Conservation (phyloP, 164 flowering plant genomes). For the Sedum album region DNA sequence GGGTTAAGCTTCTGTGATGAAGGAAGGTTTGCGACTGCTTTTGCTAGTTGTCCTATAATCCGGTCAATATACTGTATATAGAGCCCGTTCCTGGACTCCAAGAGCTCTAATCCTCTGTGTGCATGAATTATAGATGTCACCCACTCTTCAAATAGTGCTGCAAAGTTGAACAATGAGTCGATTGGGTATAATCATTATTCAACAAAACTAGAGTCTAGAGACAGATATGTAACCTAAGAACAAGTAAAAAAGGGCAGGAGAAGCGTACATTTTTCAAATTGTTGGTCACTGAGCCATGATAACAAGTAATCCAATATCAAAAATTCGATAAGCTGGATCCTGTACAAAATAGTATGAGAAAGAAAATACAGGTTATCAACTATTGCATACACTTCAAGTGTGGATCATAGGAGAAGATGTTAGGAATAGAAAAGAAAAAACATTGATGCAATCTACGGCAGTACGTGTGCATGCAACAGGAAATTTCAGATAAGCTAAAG, state of each 20-base stretch:
- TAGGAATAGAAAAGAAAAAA: background rate
- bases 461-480: background rate
- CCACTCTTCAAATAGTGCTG: conserved; percentile 80
- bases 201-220: background rate
- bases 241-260: background rate
- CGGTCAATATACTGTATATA: conserved; percentile 80
- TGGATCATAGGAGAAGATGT: background rate
- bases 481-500: background rate
- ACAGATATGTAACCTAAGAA: too few relatives aligned
- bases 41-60: conserved; percentile 57
- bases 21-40: conserved; percentile 38
- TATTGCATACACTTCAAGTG: background rate
- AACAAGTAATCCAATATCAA: conserved; percentile 54
- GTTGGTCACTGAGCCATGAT: conserved; percentile 46
- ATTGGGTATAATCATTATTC: background rate
- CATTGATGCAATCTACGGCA: background rate
- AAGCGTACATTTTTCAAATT: conserved; percentile 49
- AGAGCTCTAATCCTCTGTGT: conserved; percentile 40
- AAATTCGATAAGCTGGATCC: conserved; percentile 87
- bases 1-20: conserved; percentile 31
- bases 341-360: conserved; percentile 20
- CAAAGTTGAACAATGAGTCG: conserved; percentile 10
- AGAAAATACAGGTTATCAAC: background rate
- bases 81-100: conserved; percentile 79
- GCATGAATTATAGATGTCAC: conserved; percentile 52